Evolutionary conservation across 2,329 filamentous ascomycete species (phyloP).

Genomic region (Moelleriella libera): DNA sequence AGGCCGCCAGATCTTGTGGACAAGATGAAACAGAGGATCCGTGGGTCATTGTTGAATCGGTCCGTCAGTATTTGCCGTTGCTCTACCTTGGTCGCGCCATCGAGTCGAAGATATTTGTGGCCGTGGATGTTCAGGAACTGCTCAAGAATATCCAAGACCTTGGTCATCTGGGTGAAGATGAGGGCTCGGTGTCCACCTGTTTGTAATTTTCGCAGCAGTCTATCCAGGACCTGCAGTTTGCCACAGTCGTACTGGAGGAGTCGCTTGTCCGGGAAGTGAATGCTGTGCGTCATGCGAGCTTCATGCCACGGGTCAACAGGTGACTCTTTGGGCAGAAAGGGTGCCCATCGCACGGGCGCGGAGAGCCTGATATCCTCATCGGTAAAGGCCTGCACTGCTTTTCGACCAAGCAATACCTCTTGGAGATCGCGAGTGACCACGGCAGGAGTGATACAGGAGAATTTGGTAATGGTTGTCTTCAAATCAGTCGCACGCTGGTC

Average conservation of each 20-base stretch:
- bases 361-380: conserved; percentile 43
- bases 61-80: conserved; percentile 91
- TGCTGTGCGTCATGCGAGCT: conserved; percentile 79
- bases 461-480: conserved; percentile 68
- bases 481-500: conserved; percentile 58
- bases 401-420: conserved; percentile 48
- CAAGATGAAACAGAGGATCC: conserved; percentile 89
- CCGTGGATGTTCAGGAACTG: conserved; percentile 97
- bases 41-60: conserved; percentile 86
- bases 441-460: conserved; percentile 82
- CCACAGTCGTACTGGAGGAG: conserved; percentile 97
- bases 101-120: conserved; percentile 88
- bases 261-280: conserved; percentile 92
- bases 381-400: conserved; percentile 41
- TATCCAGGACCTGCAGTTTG: conserved; percentile 83
- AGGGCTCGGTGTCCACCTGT: conserved; percentile 82
- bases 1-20: conserved; percentile 89
- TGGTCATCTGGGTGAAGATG: conserved; percentile 99
- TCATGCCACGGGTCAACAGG: conserved; percentile 80
- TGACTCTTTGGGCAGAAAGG: conserved; percentile 40
- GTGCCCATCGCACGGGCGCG: conserved; percentile 38
- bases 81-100: conserved; percentile 93
- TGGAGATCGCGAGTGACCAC: conserved; percentile 71
- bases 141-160: conserved; percentile 92
- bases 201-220: conserved; percentile 73